Base-by-base conservation (phyloP, 2,329 filamentous ascomycete genomes). In the Zymoseptoria crescenta region DNA sequence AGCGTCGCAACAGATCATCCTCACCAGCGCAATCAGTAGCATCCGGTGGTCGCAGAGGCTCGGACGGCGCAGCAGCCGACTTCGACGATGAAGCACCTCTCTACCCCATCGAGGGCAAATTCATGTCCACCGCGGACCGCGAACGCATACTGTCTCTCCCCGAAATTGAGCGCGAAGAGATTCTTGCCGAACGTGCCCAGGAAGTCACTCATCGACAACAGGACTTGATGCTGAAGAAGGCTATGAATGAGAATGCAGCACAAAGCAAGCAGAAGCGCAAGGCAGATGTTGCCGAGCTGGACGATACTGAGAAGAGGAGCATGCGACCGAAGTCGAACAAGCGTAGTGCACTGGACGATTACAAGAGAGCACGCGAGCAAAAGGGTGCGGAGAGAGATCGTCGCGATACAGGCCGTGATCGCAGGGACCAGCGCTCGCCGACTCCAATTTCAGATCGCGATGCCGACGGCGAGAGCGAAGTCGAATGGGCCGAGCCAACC, bases 41-140 rank as follows among this genome's bases (percentile, higher is more conserved):
- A 69, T 96, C 91, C 9, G 91, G 87, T 45, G 13, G 35, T 13
- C 35, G 35, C 35, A 45, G 13, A 45, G 35, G n/a, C n/a, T 45
- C 19, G 6, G 54, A 56, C 20, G 54, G 50, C 19, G 21, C 19
- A 24, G 29, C 28, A n/a, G 76, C 74, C 64, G 75, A 45, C 16
- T 45, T 45, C 13, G 77, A 78, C 49, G 80, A 86, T 58, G 81
- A 83, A 56, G 82, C 87, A 69, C 79, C 87, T 73, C 69, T 85
- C 58, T 94, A 95, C 71, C 91, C 93, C 0, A 83, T 96, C 63
- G 94, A 99, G 65, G 92, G 93, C 67, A 86, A 94, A 69, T 89
- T 84, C 72, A 80, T 82, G 61, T 81, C 84, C 68, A 78, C 76
- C 59, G 77, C 79, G 64, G 79, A 80, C 64, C 79, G 76, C 67